Conservation (phyloP, 169 alveolate species). For the Eimeria necatrix region DNA sequence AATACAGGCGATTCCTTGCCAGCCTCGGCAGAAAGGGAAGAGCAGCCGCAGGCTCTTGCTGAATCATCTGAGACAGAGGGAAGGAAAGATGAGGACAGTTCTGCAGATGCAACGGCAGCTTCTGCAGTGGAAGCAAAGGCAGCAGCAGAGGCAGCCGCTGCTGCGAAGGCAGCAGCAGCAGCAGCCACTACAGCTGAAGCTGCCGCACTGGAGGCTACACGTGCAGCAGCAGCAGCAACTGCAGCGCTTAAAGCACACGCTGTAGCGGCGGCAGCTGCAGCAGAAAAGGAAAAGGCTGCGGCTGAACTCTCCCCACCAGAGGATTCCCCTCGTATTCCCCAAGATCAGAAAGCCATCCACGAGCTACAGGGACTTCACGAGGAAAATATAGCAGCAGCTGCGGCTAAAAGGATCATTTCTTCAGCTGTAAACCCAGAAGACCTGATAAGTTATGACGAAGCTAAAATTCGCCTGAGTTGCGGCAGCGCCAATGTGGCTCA, state of each 20-base stretch:
- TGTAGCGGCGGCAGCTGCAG: not conserved
- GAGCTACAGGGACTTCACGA: not conserved
- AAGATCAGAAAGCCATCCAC: not conserved
- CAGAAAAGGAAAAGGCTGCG: not conserved
- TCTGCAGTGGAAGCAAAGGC: not conserved
- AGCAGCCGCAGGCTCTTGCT: not conserved
- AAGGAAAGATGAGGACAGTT: not conserved
- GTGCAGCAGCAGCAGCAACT: not conserved
- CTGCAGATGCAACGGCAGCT: not conserved
- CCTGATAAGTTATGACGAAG: too few relatives aligned
- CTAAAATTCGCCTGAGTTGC: too few relatives aligned
- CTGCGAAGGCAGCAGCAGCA: not conserved
- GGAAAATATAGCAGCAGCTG: not conserved
- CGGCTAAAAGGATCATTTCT: not conserved
- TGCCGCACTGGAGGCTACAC: slow-evolving; percentile 1
- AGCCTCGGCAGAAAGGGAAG: not conserved
- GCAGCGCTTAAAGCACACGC: not conserved
- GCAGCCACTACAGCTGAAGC: slow-evolving; percentile 19
- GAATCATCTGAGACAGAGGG: not conserved
- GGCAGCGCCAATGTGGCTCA: too few relatives aligned
- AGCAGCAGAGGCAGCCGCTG: slow-evolving; percentile 32
- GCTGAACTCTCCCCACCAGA: not conserved
- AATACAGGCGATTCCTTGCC: too few relatives aligned
- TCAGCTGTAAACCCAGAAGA: too few relatives aligned
- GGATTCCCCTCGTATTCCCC: not conserved